Base-by-base conservation (phyloP, 257 asterid species). In the Nicotiana obtusifolia region DNA sequence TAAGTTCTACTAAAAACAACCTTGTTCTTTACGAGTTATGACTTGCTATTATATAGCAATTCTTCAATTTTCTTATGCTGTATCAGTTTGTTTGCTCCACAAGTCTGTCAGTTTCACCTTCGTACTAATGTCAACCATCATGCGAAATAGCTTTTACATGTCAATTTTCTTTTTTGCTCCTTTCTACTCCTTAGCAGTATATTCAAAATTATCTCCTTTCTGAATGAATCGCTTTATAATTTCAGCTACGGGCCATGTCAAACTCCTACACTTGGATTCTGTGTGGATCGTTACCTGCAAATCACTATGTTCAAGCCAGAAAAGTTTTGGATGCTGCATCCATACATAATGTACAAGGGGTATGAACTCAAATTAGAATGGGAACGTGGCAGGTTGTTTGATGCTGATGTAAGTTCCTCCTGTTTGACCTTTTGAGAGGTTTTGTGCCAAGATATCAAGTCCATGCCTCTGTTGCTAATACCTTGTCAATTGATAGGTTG, bases 181-280 rank as follows among this genome's bases (percentile, higher is more conserved):
- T 37, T 37, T 20, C 77, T 37, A 68, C 6, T 69, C 1, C 4
- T 4, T 49, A 3, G 31, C 44, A 68, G 20, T 41, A 69, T 41
- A 69, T 41, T 41, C 57, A 37, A 20, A 67, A 37, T 41, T 44
- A 73, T 73, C 60, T 1, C 9, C 24, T 22, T 59, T 73, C 41
- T 49, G 4, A 49, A 24, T 47, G 62, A 15, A 75, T 7, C 56
- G 71, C 84, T 28, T 87, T 83, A 77, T 71, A 69, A 66, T 85
- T 86, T 89, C 97, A 94, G 98, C 64, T 93, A 94, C 76, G 98
- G 98, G 77, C 98, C 98, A 68, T 91, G 98, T 81, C 98, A 93
- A 89, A 94, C 97, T 84, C 98, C 98, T 75, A 94, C 98, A 16
- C 92, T 94, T 84, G 98, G 97, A 56, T 90, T 94, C 85, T 94